These are phyloP conservation scores for Bretschneidera sinensis DNA, from an alignment of 345 rosid genomes.

Conservation along the genomic window DNA sequence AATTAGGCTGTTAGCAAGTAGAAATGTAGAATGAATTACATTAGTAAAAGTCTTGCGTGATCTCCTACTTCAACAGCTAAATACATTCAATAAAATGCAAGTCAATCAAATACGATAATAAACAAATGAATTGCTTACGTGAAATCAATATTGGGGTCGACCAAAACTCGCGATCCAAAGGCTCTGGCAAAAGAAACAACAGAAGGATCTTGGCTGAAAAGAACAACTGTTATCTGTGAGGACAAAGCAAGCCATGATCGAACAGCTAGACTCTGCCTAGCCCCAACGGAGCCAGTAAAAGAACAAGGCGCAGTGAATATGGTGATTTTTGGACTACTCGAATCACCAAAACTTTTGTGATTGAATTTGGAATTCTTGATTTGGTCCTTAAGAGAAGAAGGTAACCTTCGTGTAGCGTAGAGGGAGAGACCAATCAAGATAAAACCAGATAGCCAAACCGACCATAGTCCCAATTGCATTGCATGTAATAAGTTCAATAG, in stretches of 20 bases:
- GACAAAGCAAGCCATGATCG: conserved; percentile 88
- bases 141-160: conserved; percentile 70
- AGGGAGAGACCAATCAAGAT: conserved; percentile 62
- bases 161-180: conserved; percentile 55
- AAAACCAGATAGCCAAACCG: conserved; percentile 74
- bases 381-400: conserved; percentile 29
- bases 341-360: conserved; percentile 2
- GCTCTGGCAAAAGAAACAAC: conserved; percentile 39
- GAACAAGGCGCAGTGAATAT: conserved; percentile 60
- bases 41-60: too few relatives aligned
- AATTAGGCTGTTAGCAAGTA: too few relatives aligned
- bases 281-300: conserved; percentile 33
- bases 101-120: neutral
- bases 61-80: too few relatives aligned
- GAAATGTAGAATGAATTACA: neutral
- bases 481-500: conserved; percentile 31
- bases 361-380: conserved; percentile 13
- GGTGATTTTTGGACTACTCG: conserved; percentile 40
- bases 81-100: too few relatives aligned
- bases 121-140: conserved; percentile 44
- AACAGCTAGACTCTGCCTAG: conserved; percentile 46
- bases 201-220: conserved; percentile 61
- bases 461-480: conserved; percentile 48
- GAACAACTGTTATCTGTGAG: conserved; percentile 51
- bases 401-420: conserved; percentile 61